Evolutionary conservation across 371 early-diverging fungal genomes (phyloP).

Genomic region (Syncephalastrum racemosum): DNA sequence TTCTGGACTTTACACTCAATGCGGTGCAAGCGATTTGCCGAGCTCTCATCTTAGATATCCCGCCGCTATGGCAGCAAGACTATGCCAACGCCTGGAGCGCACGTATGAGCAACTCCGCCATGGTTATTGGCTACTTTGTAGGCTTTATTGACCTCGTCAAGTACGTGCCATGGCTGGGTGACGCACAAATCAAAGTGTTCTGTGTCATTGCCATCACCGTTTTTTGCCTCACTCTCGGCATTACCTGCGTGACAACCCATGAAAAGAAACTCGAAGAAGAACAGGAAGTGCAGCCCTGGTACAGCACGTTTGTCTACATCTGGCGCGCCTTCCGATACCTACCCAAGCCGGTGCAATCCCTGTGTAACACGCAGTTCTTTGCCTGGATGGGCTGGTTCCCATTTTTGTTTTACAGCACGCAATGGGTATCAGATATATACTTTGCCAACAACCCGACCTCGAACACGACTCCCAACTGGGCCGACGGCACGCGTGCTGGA

Average conservation of each 20-base stretch:
- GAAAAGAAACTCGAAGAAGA: slow-evolving; percentile 45
- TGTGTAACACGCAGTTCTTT: slow-evolving; percentile 82
- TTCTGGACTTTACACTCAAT: slow-evolving; percentile 81
- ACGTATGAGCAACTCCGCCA: slow-evolving; percentile 72
- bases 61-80: slow-evolving; percentile 71
- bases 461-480: slow-evolving; percentile 33
- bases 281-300: slow-evolving; percentile 46
- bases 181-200: slow-evolving; percentile 67
- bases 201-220: slow-evolving; percentile 61
- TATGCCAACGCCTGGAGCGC: slow-evolving; percentile 76
- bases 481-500: slow-evolving; percentile 62
- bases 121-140: slow-evolving; percentile 72
- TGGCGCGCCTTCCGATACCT: slow-evolving; percentile 60
- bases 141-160: slow-evolving; percentile 65
- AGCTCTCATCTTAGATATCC: slow-evolving; percentile 75
- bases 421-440: slow-evolving; percentile 61
- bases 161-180: slow-evolving; percentile 63
- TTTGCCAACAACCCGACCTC: slow-evolving; percentile 35
- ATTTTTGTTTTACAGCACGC: slow-evolving; percentile 61
- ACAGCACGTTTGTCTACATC: slow-evolving; percentile 53
- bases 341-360: slow-evolving; percentile 60
- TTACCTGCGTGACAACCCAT: slow-evolving; percentile 56
- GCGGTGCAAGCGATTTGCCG: slow-evolving; percentile 72
- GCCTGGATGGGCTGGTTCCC: slow-evolving; percentile 93
- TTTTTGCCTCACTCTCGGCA: slow-evolving; percentile 49